Evolutionary conservation across 1,284 basidiomycete genomes (phyloP).

Genomic region (Earliella scabrosa): DNA sequence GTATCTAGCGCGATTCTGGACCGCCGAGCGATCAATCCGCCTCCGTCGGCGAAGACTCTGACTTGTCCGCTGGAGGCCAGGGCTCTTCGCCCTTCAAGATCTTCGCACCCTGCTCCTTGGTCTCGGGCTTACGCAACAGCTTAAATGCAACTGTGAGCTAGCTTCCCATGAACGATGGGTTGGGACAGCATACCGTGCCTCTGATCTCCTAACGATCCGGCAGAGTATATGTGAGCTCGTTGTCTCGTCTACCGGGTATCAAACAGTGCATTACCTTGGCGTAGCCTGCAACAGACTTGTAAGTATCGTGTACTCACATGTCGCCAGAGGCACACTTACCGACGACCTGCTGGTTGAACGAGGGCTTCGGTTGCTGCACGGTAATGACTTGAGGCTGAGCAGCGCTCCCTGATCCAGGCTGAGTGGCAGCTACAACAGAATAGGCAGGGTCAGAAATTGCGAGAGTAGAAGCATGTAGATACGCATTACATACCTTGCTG

Average conservation of each 20-base stretch:
- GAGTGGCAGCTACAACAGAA: slow-evolving; percentile 12
- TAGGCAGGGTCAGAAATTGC: background rate
- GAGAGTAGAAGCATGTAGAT: background rate
- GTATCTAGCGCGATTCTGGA: too few species aligned
- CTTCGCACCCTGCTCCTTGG: slow-evolving; percentile 19
- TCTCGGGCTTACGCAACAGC: slow-evolving; percentile 19
- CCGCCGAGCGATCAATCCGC: too few species aligned
- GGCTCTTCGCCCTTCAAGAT: slow-evolving; percentile 22
- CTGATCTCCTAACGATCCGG: slow-evolving; percentile 13
- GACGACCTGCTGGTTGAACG: slow-evolving; percentile 22
- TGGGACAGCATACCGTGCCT: slow-evolving; percentile 13
- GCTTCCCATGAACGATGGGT: background rate
- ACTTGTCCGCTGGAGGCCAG: slow-evolving; percentile 12
- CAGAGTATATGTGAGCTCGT: background rate
- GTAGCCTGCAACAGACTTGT: slow-evolving; percentile 4
- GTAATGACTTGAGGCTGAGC: slow-evolving; percentile 5
- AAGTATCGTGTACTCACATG: too few species aligned
- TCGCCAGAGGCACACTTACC: slow-evolving; percentile 9
- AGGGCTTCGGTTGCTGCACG: slow-evolving; percentile 10
- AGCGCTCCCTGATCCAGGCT: slow-evolving; percentile 15
- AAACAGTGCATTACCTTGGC: slow-evolving; percentile 17
- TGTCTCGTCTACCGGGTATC: background rate
- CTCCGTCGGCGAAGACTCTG: background rate
- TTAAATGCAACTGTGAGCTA: background rate
- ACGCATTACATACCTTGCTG: slow-evolving; percentile 14